A percentile compares a stretch with the other conserved stretches of the same genome.
These are phyloP conservation scores for Baorangia bicolor DNA, from an alignment of 768 basidiomycete genomes.

Conservation along the genomic window DNA sequence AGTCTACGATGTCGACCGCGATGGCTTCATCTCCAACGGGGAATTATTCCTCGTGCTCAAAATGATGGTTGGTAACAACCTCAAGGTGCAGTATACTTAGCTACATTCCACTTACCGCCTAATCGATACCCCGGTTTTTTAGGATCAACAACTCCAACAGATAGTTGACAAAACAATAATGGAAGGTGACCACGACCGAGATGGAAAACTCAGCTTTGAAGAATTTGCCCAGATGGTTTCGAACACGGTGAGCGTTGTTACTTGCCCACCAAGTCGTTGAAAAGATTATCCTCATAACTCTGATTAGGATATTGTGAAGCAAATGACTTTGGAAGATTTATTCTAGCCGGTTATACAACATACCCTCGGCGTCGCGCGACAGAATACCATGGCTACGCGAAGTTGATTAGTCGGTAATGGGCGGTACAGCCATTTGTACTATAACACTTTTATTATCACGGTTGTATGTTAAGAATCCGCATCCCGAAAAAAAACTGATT, in stretches of 20 bases:
- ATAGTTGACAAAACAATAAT: conserved; percentile 99
- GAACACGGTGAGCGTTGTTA: conserved; percentile 67
- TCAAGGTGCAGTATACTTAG: conserved; percentile 62
- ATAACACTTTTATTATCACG: conserved; percentile 17
- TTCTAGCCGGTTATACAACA: conserved; percentile 48
- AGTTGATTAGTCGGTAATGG: conserved; percentile 6
- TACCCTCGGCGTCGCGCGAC: conserved; percentile 19
- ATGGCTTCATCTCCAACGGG: conserved; percentile 97
- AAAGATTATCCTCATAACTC: conserved; percentile 8
- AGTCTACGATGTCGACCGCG: conserved; percentile 98
- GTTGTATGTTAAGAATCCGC: conserved; percentile 19
- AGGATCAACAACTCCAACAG: conserved; percentile 99
- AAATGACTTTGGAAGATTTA: conserved; percentile 95
- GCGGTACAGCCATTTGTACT: conserved; percentile 23
- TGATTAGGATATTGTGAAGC: conserved; percentile 91
- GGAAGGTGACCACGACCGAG: conserved; percentile 98
- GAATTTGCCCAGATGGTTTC: conserved; percentile 97
- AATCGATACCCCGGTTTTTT: background rate
- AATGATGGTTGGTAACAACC: conserved; percentile 99
- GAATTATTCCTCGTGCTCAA: conserved; percentile 98
- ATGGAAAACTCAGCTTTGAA: conserved; percentile 96
- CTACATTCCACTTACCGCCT: background rate
- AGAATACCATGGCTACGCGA: conserved; percentile 21
- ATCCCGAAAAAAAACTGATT: conserved; percentile 3
- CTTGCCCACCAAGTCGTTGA: background rate